phyloP scores from a whole-genome alignment of 306 rosid genomes.

The Quercus dentata region DNA sequence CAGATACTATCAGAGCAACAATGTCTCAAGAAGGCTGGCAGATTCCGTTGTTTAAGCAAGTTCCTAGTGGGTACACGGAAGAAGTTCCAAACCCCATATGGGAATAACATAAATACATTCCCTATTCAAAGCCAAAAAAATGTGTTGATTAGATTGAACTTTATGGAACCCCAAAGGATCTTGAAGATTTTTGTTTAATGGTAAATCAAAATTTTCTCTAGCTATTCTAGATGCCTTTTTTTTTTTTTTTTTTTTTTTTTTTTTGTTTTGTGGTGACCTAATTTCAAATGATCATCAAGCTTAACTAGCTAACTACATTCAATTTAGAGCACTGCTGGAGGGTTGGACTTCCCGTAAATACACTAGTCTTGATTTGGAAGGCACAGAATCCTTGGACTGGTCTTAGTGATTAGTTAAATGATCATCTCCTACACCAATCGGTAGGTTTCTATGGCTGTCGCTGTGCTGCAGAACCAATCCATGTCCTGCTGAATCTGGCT shows the following conservation, averaged over 20 bases:
- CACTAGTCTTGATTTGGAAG: constrained; percentile 94
- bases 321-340: constrained; percentile 89
- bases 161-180: constrained; percentile 73
- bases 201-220: constrained; percentile 36
- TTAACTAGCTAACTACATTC: constrained; percentile 86
- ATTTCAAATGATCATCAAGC: constrained; percentile 48
- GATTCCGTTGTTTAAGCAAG: constrained; percentile 74
- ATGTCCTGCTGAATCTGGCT: constrained; percentile 82
- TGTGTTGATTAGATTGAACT: constrained; percentile 77
- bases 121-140: constrained; percentile 77
- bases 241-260: neutral
- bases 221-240: constrained; percentile 3
- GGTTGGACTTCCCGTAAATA: constrained; percentile 82
- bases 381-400: constrained; percentile 96
- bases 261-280: constrained; percentile 15
- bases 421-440: constrained; percentile 85
- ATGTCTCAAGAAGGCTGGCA: constrained; percentile 90
- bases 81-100: constrained; percentile 91
- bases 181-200: constrained; percentile 85
- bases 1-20: constrained; percentile 87
- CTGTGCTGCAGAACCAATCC: constrained; percentile 82
- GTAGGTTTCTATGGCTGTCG: constrained; percentile 95
- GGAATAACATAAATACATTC: constrained; percentile 91
- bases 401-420: constrained; percentile 94
- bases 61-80: constrained; percentile 55